Evolutionary conservation across 352 stramenopile species (phyloP).

Genomic region (Thalassiosira hispida): DNA sequence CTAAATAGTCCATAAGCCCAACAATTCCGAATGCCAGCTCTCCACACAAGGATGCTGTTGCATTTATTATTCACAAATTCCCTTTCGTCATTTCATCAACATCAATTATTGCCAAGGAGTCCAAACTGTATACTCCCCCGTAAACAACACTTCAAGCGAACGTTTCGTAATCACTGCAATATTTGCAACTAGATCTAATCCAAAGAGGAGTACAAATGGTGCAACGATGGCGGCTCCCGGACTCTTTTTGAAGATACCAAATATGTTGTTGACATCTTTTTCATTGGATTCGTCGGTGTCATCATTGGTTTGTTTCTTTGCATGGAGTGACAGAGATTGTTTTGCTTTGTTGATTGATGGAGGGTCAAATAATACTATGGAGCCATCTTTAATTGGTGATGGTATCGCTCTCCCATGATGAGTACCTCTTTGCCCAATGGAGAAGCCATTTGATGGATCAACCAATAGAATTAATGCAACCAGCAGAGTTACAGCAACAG

Average conservation of each 20-base stretch:
- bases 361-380: not conserved
- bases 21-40: too few relatives aligned
- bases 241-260: conserved; percentile 53
- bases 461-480: too few relatives aligned
- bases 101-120: conserved; percentile 48
- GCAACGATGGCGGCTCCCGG: conserved; percentile 37
- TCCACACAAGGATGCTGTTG: too few relatives aligned
- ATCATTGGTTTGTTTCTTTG: conserved; percentile 11
- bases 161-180: conserved; percentile 54
- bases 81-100: not conserved
- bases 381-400: not conserved
- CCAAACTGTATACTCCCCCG: conserved; percentile 54
- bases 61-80: not conserved
- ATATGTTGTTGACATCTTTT: not conserved
- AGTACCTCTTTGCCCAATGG: not conserved
- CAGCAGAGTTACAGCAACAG: too few relatives aligned
- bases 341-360: not conserved
- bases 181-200: conserved; percentile 54
- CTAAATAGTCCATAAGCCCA: too few relatives aligned
- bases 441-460: not conserved
- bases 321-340: conserved; percentile 6
- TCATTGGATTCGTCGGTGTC: not conserved
- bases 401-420: not conserved
- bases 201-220: conserved; percentile 56
- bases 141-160: conserved; percentile 55